Conservation (phyloP, 352 stramenopile genomes). For the Elongisporangium senticosum region DNA sequence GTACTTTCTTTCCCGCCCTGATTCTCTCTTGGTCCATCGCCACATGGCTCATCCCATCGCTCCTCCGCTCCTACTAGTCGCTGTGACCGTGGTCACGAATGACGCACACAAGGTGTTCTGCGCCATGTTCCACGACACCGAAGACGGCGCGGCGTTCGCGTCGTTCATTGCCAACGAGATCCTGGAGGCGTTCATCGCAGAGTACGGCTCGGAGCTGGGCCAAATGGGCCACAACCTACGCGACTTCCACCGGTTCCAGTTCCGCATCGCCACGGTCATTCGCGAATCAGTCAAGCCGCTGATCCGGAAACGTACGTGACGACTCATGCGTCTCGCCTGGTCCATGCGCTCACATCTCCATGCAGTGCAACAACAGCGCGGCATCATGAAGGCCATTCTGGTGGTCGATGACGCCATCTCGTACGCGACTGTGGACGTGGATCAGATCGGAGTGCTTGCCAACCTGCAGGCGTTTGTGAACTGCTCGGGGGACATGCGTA, state of each 20-base stretch:
- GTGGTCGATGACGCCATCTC: constrained; percentile 80
- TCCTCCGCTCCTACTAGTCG: constrained; percentile 43
- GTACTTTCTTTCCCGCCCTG: constrained; percentile 25
- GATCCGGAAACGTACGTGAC: constrained; percentile 65
- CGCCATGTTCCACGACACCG: constrained; percentile 87
- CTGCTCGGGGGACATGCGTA: constrained; percentile 83
- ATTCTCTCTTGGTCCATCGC: constrained; percentile 1
- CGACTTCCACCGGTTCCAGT: constrained; percentile 89
- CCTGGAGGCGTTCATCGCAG: constrained; percentile 72
- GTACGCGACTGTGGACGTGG: constrained; percentile 81
- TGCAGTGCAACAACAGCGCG: constrained; percentile 82
- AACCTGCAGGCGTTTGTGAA: constrained; percentile 88
- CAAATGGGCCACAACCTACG: constrained; percentile 87
- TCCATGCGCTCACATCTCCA: neutral
- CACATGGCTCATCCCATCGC: neutral
- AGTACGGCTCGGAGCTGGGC: constrained; percentile 71
- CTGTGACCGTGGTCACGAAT: constrained; percentile 87
- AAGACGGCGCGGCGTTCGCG: constrained; percentile 72
- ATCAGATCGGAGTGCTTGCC: constrained; percentile 87
- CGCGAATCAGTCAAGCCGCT: constrained; percentile 82
- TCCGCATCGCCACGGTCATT: constrained; percentile 76
- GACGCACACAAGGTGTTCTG: constrained; percentile 89
- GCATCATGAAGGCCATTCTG: constrained; percentile 87
- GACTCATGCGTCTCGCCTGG: neutral
- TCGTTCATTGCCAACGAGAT: constrained; percentile 87